Evolutionary conservation across 495 filamentous ascomycete species (phyloP).

Genomic region (Penicillium waksmanii): DNA sequence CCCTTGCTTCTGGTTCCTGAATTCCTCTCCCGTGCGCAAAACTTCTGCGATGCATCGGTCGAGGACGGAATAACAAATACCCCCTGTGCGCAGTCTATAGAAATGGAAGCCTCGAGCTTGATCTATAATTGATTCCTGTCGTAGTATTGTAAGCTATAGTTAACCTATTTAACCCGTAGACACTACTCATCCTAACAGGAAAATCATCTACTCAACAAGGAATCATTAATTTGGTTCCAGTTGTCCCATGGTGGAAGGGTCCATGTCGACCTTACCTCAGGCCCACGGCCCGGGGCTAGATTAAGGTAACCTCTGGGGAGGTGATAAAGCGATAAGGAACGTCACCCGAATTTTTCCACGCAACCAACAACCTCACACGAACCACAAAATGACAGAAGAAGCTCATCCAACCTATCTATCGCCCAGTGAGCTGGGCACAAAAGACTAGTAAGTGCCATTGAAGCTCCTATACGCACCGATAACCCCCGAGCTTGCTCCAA

Average conservation of each 20-base stretch:
- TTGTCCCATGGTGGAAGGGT: no score
- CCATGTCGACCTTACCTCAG: no score
- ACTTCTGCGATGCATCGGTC: slow-evolving; percentile 10
- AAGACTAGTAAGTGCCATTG: slow-evolving; percentile 52
- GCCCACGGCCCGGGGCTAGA: no score
- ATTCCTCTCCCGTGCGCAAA: slow-evolving; percentile 17
- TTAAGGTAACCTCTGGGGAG: no score
- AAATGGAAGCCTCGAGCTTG: slow-evolving; percentile 23
- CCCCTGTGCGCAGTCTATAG: slow-evolving; percentile 33
- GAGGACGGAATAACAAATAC: slow-evolving; percentile 28
- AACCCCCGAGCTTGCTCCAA: not conserved
- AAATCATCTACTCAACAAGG: no score
- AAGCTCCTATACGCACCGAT: slow-evolving; percentile 6
- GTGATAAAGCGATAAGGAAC: slow-evolving; percentile 24
- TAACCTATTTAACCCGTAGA: no score
- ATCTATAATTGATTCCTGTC: not conserved
- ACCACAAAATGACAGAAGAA: slow-evolving; percentile 30
- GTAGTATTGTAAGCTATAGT: no score
- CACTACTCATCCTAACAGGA: no score
- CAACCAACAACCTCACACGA: slow-evolving; percentile 7
- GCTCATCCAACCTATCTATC: slow-evolving; percentile 47
- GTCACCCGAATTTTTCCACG: slow-evolving; percentile 24
- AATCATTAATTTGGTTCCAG: no score
- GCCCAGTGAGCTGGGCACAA: slow-evolving; percentile 58
- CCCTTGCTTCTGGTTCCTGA: slow-evolving; percentile 26